Evolutionary conservation across 2,329 filamentous ascomycete species (phyloP).

Genomic region (Fusarium sublunatum): DNA sequence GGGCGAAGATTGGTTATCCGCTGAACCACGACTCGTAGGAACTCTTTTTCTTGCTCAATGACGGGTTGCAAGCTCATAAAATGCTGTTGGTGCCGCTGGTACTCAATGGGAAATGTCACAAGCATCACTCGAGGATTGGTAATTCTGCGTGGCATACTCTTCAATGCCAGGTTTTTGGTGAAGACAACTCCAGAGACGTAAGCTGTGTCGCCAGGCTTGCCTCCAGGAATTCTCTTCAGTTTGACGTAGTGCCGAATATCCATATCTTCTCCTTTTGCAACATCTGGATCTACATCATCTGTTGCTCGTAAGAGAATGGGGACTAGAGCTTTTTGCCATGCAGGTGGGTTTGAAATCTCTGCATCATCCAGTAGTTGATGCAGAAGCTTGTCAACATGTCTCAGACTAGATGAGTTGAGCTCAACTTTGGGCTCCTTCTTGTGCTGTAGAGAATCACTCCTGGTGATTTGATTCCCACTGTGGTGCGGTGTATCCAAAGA

Average conservation of each 20-base stretch:
- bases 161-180: slow-evolving; percentile 94
- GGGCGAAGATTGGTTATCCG: slow-evolving; percentile 88
- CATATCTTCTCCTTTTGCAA: slow-evolving; percentile 91
- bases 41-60: slow-evolving; percentile 96
- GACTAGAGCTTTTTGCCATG: slow-evolving; percentile 91
- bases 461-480: slow-evolving; percentile 66
- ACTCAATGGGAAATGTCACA: slow-evolving; percentile 95
- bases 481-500: slow-evolving; percentile 59
- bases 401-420: slow-evolving; percentile 85
- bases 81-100: slow-evolving; percentile 85
- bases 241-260: slow-evolving; percentile 98
- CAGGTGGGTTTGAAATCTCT: slow-evolving; percentile 74
- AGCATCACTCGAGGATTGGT: slow-evolving; percentile 87
- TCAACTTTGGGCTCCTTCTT: slow-evolving; percentile 80
- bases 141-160: slow-evolving; percentile 93
- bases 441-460: slow-evolving; percentile 86
- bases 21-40: slow-evolving; percentile 88
- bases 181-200: slow-evolving; percentile 98
- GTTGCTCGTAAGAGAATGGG: slow-evolving; percentile 92
- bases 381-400: slow-evolving; percentile 87
- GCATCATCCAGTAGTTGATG: slow-evolving; percentile 84
- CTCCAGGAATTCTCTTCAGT: slow-evolving; percentile 93
- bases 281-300: slow-evolving; percentile 93
- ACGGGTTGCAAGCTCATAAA: slow-evolving; percentile 99
- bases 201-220: slow-evolving; percentile 88